Conservation (phyloP, 1,139 yeast genomes). For the Keqinozyma sinolaborantium region DNA sequence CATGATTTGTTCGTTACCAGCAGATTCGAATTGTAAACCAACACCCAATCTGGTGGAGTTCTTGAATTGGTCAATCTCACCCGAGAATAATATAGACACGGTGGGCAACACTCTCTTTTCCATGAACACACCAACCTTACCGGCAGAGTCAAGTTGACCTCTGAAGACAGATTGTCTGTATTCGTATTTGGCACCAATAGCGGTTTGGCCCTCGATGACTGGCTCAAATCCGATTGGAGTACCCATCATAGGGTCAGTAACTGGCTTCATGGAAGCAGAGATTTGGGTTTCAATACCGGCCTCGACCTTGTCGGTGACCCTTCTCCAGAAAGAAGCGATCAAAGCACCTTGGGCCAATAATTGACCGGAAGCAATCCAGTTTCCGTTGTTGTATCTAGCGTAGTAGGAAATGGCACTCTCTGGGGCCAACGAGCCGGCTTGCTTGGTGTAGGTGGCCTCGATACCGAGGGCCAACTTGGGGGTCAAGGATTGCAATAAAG, state of each 20-base stretch:
- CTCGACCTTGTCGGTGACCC: slow-evolving; percentile 86
- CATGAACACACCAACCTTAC: slow-evolving; percentile 86
- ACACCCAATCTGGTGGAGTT: slow-evolving; percentile 83
- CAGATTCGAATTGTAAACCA: slow-evolving; percentile 92
- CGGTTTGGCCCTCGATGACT: slow-evolving; percentile 84
- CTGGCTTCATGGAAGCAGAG: slow-evolving; percentile 74
- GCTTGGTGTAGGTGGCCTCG: slow-evolving; percentile 87
- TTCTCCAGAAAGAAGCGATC: slow-evolving; percentile 91
- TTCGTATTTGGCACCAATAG: slow-evolving; percentile 96
- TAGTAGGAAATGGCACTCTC: slow-evolving; percentile 90
- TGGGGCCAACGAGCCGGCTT: slow-evolving; percentile 72
- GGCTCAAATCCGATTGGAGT: slow-evolving; percentile 80
- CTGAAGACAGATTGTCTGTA: slow-evolving; percentile 95
- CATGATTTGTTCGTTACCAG: slow-evolving; percentile 86
- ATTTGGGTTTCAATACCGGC: slow-evolving; percentile 94
- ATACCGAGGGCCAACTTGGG: slow-evolving; percentile 84
- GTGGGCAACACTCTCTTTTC: slow-evolving; percentile 95
- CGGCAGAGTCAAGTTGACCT: slow-evolving; percentile 89
- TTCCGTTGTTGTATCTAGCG: slow-evolving; percentile 82
- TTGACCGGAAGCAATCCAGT: slow-evolving; percentile 95
- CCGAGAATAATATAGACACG: slow-evolving; percentile 82
- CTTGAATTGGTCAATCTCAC: slow-evolving; percentile 87
- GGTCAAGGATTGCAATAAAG: slow-evolving; percentile 85
- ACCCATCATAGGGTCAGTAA: slow-evolving; percentile 78
- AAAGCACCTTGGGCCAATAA: slow-evolving; percentile 90